Percentiles rank a stretch among this genome's conserved stretches.
Conservation (phyloP, 371 early-diverging fungal genomes). For the Syncephalastrum contaminatum region DNA sequence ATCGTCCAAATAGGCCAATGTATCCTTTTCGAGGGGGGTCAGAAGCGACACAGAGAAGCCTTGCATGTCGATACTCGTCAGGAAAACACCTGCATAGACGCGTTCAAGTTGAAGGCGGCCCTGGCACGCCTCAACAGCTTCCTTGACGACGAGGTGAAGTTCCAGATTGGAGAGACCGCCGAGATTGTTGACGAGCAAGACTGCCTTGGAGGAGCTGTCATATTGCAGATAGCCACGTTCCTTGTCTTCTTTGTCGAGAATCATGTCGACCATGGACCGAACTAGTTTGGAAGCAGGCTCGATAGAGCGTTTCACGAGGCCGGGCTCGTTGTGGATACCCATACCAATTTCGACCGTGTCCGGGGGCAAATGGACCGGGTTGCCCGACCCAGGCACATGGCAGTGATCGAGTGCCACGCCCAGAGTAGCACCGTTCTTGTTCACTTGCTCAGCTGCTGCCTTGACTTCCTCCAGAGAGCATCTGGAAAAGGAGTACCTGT, state of each 20-base stretch:
- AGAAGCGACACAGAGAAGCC: slow-evolving; percentile 70
- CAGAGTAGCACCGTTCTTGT: slow-evolving; percentile 66
- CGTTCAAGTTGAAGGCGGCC: slow-evolving; percentile 46
- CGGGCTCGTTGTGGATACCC: slow-evolving; percentile 80
- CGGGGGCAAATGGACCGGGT: slow-evolving; percentile 19
- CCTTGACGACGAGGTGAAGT: slow-evolving; percentile 64
- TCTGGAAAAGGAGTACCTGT: slow-evolving; percentile 19
- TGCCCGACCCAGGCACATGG: slow-evolving; percentile 64
- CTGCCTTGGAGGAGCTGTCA: slow-evolving; percentile 31
- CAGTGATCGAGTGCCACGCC: slow-evolving; percentile 77
- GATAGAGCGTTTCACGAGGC: slow-evolving; percentile 52
- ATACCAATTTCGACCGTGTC: slow-evolving; percentile 73
- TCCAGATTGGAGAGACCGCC: slow-evolving; percentile 76
- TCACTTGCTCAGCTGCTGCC: slow-evolving; percentile 49
- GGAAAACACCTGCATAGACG: slow-evolving; percentile 63
- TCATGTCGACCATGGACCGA: slow-evolving; percentile 48
- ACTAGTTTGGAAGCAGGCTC: slow-evolving; percentile 55
- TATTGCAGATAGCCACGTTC: slow-evolving; percentile 43
- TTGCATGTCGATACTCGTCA: slow-evolving; percentile 80
- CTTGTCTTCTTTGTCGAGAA: slow-evolving; percentile 48
- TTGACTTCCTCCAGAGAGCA: slow-evolving; percentile 59
- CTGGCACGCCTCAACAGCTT: slow-evolving; percentile 46
- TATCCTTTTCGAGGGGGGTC: not conserved
- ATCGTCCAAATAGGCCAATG: slow-evolving; percentile 37
- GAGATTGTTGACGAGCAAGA: slow-evolving; percentile 77